Evolutionary conservation across 1,139 yeast species (phyloP), one percentile per base, ranked within the genome.

Genomic region (Geotrichum siamense): DNA sequence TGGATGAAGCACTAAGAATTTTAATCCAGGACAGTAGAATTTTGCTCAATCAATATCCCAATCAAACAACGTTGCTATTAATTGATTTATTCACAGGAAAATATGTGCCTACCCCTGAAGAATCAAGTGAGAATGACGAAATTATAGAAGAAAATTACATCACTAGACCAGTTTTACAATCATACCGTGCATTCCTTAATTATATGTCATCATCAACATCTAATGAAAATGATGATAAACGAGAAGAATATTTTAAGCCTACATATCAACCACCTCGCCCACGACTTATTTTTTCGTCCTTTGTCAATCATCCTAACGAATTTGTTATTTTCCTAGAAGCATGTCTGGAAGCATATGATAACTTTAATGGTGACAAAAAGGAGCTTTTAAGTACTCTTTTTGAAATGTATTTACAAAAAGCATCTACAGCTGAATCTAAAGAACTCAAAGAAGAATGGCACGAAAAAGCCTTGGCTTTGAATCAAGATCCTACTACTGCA

Each of bases 311-410:
- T 58, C 87, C 94, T 0, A 76, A 80, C 56, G 93, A 89, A 56
- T 89, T 91, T 70, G 94, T 89, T 16, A 83, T 85, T n/a, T 89
- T 93, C 53, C 64, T 91, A 45, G 98, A 91, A 59, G 96, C 97
- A 0, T 86, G 96, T 56, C 67, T 87, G 15, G 86, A 82, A 53
- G 74, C 84, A 6, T 84, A 84, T 59, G 89, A 82, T 48, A 74
- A 71, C 49, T 83, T 78, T 57, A 91, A 82, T 49, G 94, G 93
- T 0, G 74, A 78, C 48, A 76, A 79, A 52, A 74, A 72, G 45
- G 94, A 83, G 40, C 70, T 89, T 29, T 66, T 84, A 45, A 76
- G 83, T 8, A 86, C 96, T 0, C 66, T 91, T 35, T 82, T 79
- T 58, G 97, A 91, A 57, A 70, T 85, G 69, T 91, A 91, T 54